Evolutionary conservation across 176 grass and related monocot species (phyloP), one percentile per base, ranked within the genome.

Genomic region (Pharus latifolius): DNA sequence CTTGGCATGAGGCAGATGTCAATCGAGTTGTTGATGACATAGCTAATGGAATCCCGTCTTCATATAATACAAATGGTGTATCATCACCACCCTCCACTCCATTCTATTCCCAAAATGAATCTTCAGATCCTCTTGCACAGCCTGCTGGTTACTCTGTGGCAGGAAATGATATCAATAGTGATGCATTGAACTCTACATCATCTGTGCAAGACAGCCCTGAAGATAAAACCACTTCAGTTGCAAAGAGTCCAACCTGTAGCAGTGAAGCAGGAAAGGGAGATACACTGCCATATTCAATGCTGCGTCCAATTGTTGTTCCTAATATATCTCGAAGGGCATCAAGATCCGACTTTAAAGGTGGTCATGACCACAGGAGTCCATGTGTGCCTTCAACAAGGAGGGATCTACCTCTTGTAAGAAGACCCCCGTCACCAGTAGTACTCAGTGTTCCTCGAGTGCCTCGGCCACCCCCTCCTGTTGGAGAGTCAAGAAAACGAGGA

Each of bases 1-100:
- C 89, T 67, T 92, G 87, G 81, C 89, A 98, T 78, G 94, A 98
- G 65, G 94, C 94, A 38, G 89, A 98, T 85, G 84, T 98, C 63
- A 90, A 81, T 67, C 81, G 87, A 70, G 86, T 88, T 79, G 75
- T 98, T 47, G 94, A 98, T 19, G 94, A 98, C 46, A 82, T 85
- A 61, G 82, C 88, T 74, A 74, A 75, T 80, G 79, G 75, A 44
- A 68, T 92, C 77, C 76, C 86, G 25, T 65, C 84, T 49, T 77
- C 86, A 74, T 85, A 73, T 63, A 77, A 70, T 62, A 0, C 78
- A 55, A 91, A 75, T 84, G 84, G 80, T 70, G 63, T 87, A 53
- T 73, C 89, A 37, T 88, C 89, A 45, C 84, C 89, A 34, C 81
- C 89, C 17, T 80, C 73, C 30, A 82, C 69, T 71, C 70, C 84